These are phyloP conservation scores for Tricholoma saponaceum DNA, from an alignment of 768 basidiomycete species.

Conservation along the genomic window DNA sequence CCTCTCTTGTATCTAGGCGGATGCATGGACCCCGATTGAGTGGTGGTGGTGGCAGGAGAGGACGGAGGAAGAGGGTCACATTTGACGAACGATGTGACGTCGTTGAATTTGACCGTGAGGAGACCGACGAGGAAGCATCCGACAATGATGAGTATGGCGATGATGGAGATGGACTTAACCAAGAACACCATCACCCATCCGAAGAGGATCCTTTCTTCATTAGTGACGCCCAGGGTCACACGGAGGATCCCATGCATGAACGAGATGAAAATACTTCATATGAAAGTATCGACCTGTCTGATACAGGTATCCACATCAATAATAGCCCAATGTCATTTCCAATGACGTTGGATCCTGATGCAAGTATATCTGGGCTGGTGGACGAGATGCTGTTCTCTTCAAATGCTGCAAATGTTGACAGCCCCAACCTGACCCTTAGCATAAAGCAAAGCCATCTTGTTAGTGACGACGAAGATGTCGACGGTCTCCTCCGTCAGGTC, in stretches of 20 bases:
- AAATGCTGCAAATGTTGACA: constrained; percentile 21
- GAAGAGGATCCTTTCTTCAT: constrained; percentile 42
- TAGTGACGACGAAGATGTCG: constrained; percentile 11
- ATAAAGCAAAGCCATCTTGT: background rate
- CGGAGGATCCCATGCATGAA: constrained; percentile 16
- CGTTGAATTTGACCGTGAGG: constrained; percentile 69
- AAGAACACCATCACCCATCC: constrained; percentile 25
- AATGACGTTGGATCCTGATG: constrained; percentile 40
- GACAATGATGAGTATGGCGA: constrained; percentile 26
- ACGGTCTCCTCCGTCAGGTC: constrained; percentile 41
- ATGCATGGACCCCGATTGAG: constrained; percentile 73
- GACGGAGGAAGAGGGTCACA: constrained; percentile 72
- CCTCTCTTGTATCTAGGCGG: constrained; percentile 67
- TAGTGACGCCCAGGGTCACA: constrained; percentile 26
- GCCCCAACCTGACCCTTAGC: constrained; percentile 1
- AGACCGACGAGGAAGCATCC: constrained; percentile 25
- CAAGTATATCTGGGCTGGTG: constrained; percentile 68
- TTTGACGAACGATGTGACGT: constrained; percentile 82
- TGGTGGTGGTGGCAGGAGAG: constrained; percentile 39
- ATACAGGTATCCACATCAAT: constrained; percentile 29
- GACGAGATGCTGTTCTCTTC: constrained; percentile 60
- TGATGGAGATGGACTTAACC: constrained; percentile 21
- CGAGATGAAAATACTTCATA: constrained; percentile 34
- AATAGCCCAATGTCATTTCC: constrained; percentile 26
- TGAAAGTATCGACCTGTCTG: constrained; percentile 41